Conservation (phyloP, 2,329 filamentous ascomycete species). For the Kalmusia sp. region DNA sequence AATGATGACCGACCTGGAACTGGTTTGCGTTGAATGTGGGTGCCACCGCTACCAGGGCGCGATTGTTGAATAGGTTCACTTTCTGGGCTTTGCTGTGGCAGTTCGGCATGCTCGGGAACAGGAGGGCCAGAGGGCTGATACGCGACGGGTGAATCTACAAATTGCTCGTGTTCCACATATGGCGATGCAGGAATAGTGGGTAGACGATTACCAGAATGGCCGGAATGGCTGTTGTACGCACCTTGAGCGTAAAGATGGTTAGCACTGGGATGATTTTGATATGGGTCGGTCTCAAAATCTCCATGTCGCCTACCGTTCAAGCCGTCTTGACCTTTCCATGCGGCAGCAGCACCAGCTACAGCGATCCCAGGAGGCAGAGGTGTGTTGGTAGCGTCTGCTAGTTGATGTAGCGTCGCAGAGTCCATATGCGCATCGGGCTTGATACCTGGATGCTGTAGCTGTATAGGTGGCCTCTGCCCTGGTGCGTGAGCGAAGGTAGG, state of each 20-base stretch:
- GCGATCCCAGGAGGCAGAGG: constrained; percentile 45
- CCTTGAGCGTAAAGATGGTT: constrained; percentile 60
- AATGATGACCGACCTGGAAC: constrained; percentile 50
- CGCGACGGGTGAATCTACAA: constrained; percentile 35
- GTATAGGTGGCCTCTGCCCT: constrained; percentile 71
- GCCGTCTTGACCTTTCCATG: constrained; percentile 47
- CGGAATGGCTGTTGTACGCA: constrained; percentile 62
- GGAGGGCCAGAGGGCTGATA: constrained; percentile 43
- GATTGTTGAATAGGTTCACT: constrained; percentile 34
- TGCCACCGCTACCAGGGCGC: constrained; percentile 31
- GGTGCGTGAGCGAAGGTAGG: constrained; percentile 81
- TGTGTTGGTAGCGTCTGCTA: constrained; percentile 72
- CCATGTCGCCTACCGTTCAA: constrained; percentile 39
- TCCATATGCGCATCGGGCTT: constrained; percentile 86
- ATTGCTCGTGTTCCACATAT: constrained; percentile 48
- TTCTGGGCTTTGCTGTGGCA: constrained; percentile 29
- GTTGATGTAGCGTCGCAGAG: constrained; percentile 77
- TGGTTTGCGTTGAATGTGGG: constrained; percentile 46
- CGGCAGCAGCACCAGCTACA: constrained; percentile 48
- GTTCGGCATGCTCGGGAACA: constrained; percentile 44
- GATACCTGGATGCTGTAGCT: constrained; percentile 76
- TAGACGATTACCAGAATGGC: constrained; percentile 44
- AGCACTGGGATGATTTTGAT: constrained; percentile 45
- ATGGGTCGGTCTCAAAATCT: constrained; percentile 31
- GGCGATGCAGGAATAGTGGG: constrained; percentile 57